Evolutionary conservation across 1,139 yeast genomes (phyloP), one percentile per base, ranked within the genome.

Genomic region (Taphrina communis): DNA sequence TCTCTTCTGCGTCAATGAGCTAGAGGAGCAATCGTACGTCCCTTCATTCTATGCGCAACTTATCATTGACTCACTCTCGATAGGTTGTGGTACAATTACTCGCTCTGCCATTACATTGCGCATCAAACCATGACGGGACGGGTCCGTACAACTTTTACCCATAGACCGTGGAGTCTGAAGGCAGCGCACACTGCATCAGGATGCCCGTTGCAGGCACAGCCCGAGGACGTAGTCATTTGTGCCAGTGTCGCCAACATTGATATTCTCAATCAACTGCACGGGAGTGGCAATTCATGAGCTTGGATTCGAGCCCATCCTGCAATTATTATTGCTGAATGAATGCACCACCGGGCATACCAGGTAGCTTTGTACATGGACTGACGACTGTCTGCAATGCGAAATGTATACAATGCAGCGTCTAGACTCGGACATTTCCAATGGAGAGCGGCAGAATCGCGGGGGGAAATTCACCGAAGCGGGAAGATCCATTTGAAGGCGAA

Each of bases 21-120:
- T 63, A 14, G 67, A 63, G 36, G 61, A 63, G 38, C 67, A 63
- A 55, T 63, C 67, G 58, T 57, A 35, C 6, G 51, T 50, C 25
- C 52, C 6, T 6, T 19, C 52, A 41, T 14, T 36, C 14, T 39
- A 38, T 17, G 21, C 3, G 9, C 11, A 8, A 39, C 25, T 42
- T 6, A 19, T 14, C 17, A n/a, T 12, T 46, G 44, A 1, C 55
- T 8, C 6, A n/a, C 42, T 25, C 31, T 21, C 25, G 8, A 17
- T 36, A 63, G 46, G 19, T 14, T 42, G 21, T 53, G 59, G 67
- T 55, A 63, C 61, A 63, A 63, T 25, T 63, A 55, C 42, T 44
- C 55, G 14, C 46, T 63, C 21, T 31, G 42, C 25, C 67, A 63
- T 46, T 63, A 44, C 38, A 44, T 63, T 31, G 61, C 48, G 25